Evolutionary conservation across 2,329 filamentous ascomycete species (phyloP), one percentile per base, ranked within the genome.

Genomic region (Aureobasidium namibiae): DNA sequence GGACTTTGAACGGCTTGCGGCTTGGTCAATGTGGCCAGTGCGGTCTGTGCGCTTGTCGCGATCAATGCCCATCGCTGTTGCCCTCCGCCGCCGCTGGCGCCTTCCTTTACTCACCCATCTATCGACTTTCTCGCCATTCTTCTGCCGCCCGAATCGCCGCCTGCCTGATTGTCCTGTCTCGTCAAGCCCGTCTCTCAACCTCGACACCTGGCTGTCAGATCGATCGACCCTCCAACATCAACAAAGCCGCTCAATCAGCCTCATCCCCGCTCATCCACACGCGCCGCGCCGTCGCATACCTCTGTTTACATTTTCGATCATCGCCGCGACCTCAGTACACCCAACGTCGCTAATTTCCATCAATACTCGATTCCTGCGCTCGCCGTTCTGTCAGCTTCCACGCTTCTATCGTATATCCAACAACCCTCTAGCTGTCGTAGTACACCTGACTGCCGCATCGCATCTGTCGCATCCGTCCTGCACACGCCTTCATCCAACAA

Each of bases 321-420:
- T n/a, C n/a, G n/a, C 33, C 16, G 23, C 26, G 18, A 26, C 39
- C 39, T 45, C 26, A 36, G 23, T 24, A 38, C 42, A 14, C 21
- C 21, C 54, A 57, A 57, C 54, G 54, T 57, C 42, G 36, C 38
- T 48, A 57, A 57, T 57, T 48, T 57, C 39, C 41, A 57, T 48
- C 42, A 23, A 48, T 48, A 46, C 34, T 38, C 34, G 54, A 46
- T 6, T 48, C 52, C 54, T 57, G 34, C 41, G 54, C 39, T 57
- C 54, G 54, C 42, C 54, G 42, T 57, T 57, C 16, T n/a, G 42
- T 45, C 42, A 26, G 31, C 42, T 38, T 13, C 13, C 23, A 39
- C 54, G 33, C 54, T n/a, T n/a, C 33, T 48, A 46, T 48, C 52
- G 29, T 34, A 39, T 57, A 46, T 48, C 54, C 18, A 36, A 38